phyloP scores from a whole-genome alignment of 768 basidiomycete genomes.

The Russula brevipes region DNA sequence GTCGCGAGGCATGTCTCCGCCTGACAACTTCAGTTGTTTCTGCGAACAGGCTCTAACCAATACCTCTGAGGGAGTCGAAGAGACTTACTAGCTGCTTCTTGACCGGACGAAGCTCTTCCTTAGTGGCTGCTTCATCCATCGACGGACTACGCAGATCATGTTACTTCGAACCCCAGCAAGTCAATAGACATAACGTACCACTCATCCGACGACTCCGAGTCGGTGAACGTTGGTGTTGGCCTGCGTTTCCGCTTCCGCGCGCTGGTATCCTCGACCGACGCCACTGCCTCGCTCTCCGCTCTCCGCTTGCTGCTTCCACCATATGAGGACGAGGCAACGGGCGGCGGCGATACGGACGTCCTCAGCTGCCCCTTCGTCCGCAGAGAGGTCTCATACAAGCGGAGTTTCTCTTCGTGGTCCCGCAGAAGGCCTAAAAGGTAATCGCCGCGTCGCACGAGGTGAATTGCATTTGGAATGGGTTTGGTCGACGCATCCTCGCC shows the following conservation, averaged over 20 bases:
- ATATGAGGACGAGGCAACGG: slow-evolving; percentile 63
- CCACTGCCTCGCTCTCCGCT: slow-evolving; percentile 81
- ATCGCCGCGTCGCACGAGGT: slow-evolving; percentile 94
- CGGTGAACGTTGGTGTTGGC: slow-evolving; percentile 95
- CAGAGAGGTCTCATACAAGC: slow-evolving; percentile 78
- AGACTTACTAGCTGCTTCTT: slow-evolving; percentile 85
- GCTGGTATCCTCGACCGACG: slow-evolving; percentile 68
- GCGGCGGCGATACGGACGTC: slow-evolving; percentile 72
- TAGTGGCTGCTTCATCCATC: slow-evolving; percentile 90
- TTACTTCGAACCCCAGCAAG: slow-evolving; percentile 18
- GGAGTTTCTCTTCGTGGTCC: slow-evolving; percentile 87
- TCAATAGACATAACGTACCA: slow-evolving; percentile 51
- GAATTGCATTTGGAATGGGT: slow-evolving; percentile 95
- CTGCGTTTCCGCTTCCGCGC: slow-evolving; percentile 79
- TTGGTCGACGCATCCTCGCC: slow-evolving; percentile 77
- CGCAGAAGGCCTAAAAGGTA: slow-evolving; percentile 80
- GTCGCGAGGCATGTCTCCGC: slow-evolving; percentile 89
- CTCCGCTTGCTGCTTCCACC: slow-evolving; percentile 62
- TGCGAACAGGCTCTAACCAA: slow-evolving; percentile 32
- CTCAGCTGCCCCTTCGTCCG: slow-evolving; percentile 66
- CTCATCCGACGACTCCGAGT: slow-evolving; percentile 88
- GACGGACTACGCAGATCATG: slow-evolving; percentile 56
- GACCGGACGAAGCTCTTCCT: slow-evolving; percentile 92
- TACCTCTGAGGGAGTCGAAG: neutral
- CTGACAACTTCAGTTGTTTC: slow-evolving; percentile 94